These are phyloP conservation scores for Colletotrichum noveboracense DNA, from an alignment of 2,329 filamentous ascomycete genomes.

Conservation along the genomic window DNA sequence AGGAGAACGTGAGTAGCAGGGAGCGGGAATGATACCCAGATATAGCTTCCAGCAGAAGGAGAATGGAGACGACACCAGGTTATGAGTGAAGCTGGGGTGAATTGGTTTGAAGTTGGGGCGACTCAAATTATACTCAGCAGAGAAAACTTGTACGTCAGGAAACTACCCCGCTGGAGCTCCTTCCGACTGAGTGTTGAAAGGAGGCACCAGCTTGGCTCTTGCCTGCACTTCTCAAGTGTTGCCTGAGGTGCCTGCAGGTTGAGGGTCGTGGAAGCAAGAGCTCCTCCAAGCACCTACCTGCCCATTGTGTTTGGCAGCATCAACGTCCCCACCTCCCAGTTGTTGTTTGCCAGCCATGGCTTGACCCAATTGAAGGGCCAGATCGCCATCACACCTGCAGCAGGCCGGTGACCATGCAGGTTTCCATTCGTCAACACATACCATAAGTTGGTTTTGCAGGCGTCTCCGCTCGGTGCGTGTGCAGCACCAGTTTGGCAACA, in stretches of 20 bases:
- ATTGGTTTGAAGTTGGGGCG: neutral
- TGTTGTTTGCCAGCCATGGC: neutral
- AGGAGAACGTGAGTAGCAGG: neutral
- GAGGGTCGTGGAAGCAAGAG: neutral
- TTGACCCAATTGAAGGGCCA: neutral
- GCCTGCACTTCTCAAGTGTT: neutral
- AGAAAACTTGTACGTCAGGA: neutral
- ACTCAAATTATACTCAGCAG: neutral
- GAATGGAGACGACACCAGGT: too few relatives aligned
- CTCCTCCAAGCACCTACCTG: neutral
- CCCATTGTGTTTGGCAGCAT: neutral
- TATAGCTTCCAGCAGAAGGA: rapidly evolving
- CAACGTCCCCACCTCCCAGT: neutral
- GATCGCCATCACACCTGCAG: neutral
- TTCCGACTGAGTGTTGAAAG: neutral
- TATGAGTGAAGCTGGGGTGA: too few relatives aligned
- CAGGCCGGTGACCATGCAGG: neutral
- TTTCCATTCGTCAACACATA: neutral
- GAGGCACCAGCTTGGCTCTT: neutral
- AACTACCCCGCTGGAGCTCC: neutral
- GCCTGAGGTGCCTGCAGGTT: neutral
- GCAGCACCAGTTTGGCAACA: neutral
- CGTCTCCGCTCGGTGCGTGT: neutral
- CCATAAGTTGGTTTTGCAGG: neutral
- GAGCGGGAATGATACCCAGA: neutral